Conservation (phyloP, 768 basidiomycete species). For the Leccinum arenicola region DNA sequence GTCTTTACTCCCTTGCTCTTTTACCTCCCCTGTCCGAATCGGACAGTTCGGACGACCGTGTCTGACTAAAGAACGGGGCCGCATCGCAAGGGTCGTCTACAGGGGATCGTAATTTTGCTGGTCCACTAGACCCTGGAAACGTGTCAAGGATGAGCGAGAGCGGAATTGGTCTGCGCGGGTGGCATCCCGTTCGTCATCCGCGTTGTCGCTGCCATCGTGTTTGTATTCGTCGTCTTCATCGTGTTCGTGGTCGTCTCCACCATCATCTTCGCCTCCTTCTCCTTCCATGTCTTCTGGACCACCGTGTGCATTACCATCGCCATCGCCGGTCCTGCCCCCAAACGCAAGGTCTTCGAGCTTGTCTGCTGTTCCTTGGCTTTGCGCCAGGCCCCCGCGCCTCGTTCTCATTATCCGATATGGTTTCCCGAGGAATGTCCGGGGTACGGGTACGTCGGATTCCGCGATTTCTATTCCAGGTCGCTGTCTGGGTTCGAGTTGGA, state of each 20-base stretch:
- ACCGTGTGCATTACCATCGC: not conserved
- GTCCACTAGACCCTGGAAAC: not conserved
- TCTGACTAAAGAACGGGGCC: not conserved
- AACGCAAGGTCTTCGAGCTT: not conserved
- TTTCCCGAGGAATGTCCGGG: slow-evolving; percentile 16
- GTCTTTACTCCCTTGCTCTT: not conserved
- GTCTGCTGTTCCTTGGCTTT: not conserved
- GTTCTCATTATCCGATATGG: slow-evolving; percentile 4
- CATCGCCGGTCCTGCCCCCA: not conserved
- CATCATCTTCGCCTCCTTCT: not conserved
- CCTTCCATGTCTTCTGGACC: not conserved
- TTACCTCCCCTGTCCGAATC: not conserved
- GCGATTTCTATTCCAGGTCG: not conserved
- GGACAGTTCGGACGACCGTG: not conserved
- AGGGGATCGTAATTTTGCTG: not conserved
- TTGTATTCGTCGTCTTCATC: too few relatives aligned
- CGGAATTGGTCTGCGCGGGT: not conserved
- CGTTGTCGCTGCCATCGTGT: not conserved
- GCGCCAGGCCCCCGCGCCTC: not conserved
- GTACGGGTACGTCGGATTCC: slow-evolving; percentile 1
- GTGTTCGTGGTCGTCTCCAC: not conserved
- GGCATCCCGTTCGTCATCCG: not conserved
- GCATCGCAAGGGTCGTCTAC: not conserved
- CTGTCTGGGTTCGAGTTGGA: not conserved
- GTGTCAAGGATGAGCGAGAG: slow-evolving; percentile 7